phyloP scores from a whole-genome alignment of 352 stramenopile genomes.

The Globisporangium takayamanum region DNA sequence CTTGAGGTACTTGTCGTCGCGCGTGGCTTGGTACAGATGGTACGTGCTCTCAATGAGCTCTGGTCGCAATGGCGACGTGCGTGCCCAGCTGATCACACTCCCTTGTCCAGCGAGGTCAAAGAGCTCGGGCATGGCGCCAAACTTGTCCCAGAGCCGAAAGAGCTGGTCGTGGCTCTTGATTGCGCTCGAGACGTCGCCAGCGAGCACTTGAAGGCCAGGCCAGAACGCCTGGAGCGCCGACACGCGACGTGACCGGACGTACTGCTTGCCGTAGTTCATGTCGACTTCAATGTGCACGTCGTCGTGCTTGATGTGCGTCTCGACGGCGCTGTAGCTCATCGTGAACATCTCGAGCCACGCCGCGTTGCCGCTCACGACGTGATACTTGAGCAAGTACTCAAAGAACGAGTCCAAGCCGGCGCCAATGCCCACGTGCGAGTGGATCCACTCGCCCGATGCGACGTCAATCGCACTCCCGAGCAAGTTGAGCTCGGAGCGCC shows the following conservation, averaged over 20 bases:
- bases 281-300: slow-evolving; percentile 83
- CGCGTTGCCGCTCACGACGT: slow-evolving; percentile 92
- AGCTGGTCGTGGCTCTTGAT: slow-evolving; percentile 91
- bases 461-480: slow-evolving; percentile 95
- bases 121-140: slow-evolving; percentile 93
- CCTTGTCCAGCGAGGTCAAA: slow-evolving; percentile 71
- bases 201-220: slow-evolving; percentile 93
- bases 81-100: slow-evolving; percentile 68
- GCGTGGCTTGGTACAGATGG: slow-evolving; percentile 90
- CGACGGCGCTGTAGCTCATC: slow-evolving; percentile 65
- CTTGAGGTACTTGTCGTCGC: slow-evolving; percentile 86
- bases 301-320: slow-evolving; percentile 69
- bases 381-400: slow-evolving; percentile 97
- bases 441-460: slow-evolving; percentile 72
- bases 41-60: slow-evolving; percentile 98
- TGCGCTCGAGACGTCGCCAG: slow-evolving; percentile 88
- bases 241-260: slow-evolving; percentile 53
- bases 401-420: slow-evolving; percentile 96
- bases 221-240: slow-evolving; percentile 95
- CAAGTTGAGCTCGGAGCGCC: slow-evolving; percentile 83
- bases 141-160: slow-evolving; percentile 93
- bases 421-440: slow-evolving; percentile 82
- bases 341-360: slow-evolving; percentile 92
- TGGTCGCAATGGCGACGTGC: slow-evolving; percentile 91
- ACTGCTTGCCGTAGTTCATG: slow-evolving; percentile 66